Base-by-base conservation (phyloP, 1,284 basidiomycete species). In the Fomitiporia mediterranea region DNA sequence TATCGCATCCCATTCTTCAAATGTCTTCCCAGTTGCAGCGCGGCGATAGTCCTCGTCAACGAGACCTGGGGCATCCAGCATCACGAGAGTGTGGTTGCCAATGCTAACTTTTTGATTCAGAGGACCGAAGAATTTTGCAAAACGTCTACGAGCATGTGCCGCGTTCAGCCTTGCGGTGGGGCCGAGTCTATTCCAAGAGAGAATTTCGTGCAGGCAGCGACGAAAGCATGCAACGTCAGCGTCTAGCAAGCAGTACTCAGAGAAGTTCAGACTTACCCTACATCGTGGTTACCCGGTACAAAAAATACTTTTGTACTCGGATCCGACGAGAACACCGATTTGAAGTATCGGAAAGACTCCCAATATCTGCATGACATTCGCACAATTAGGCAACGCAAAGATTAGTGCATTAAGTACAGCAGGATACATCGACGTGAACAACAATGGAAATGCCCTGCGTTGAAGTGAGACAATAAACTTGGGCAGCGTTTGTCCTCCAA, bases 201-300 rank as follows among this genome's bases (percentile, higher is more conserved):
- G 13, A 34, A 34, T 6, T 13, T 6, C 6, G 32, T 6, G 32
- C 6, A 34, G 32, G 32, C 32, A 34, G 32, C 32, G 6, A 6
- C 32, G 11, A 28, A 46, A 15, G 25, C 15, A 17, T 40, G 2
- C 35, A n/a, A 19, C 2, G 17, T 8, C 21, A 23, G 4, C 21
- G 19, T 23, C 39, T 43, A 5, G 42, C 21, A 8, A 21, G 27
- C 9, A 30, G 13, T 9, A 30, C 21, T n/a, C 49, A 60, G 23
- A 64, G 56, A 32, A 49, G 44, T 34, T 46, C 37, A 30, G 37
- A 68, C 78, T 57, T 60, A 89, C 80, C 86, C 89, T 46, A 94
- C 76, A 63, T 95, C 92, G 67, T 91, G 87, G 64, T 95, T 95
- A 8, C 92, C 92, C 1, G 90, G 88, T n/a, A 94, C 70, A 65